Evolutionary conservation across 2,329 filamentous ascomycete species (phyloP).

Genomic region (Fusarium coffeatum): DNA sequence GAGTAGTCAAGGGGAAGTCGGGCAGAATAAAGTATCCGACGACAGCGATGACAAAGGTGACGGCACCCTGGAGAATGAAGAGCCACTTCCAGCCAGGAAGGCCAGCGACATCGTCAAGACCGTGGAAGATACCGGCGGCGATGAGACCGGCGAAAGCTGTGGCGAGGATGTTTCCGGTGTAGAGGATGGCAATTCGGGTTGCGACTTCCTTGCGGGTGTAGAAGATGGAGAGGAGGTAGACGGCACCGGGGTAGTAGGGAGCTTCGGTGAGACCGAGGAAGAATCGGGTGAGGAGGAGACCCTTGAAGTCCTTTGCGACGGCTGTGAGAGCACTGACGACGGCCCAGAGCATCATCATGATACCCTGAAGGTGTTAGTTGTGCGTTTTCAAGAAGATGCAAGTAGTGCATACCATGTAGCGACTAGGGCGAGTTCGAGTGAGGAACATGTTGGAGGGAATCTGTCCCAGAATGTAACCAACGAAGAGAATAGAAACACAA

Average conservation of each 20-base stretch:
- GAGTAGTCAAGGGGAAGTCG: conserved; percentile 57
- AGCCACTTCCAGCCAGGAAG: conserved; percentile 56
- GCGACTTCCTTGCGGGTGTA: conserved; percentile 65
- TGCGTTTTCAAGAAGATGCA: fast-evolving
- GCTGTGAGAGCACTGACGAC: conserved; percentile 60
- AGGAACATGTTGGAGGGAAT: conserved; percentile 59
- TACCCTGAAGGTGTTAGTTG: conserved; percentile 43
- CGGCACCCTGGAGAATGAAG: conserved; percentile 74
- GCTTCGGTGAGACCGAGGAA: conserved; percentile 57
- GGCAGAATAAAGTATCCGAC: conserved; percentile 48
- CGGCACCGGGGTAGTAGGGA: conserved; percentile 53
- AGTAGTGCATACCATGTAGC: conserved; percentile 52
- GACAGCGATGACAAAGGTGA: conserved; percentile 47
- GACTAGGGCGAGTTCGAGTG: conserved; percentile 55
- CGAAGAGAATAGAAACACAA: conserved; percentile 50
- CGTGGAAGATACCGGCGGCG: conserved; percentile 56
- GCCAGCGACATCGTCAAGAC: conserved; percentile 44
- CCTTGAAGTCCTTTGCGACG: conserved; percentile 60
- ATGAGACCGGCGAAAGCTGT: conserved; percentile 59
- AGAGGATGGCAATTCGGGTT: conserved; percentile 58
- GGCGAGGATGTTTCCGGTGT: conserved; percentile 54
- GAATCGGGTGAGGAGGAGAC: conserved; percentile 61
- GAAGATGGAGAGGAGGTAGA: conserved; percentile 62
- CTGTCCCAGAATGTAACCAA: conserved; percentile 60
- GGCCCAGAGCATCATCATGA: conserved; percentile 62